Percentiles rank a stretch among this genome's conserved stretches.
These are phyloP conservation scores for Colletotrichum caudatum DNA, from an alignment of 2,329 filamentous ascomycete genomes.

Conservation along the genomic window DNA sequence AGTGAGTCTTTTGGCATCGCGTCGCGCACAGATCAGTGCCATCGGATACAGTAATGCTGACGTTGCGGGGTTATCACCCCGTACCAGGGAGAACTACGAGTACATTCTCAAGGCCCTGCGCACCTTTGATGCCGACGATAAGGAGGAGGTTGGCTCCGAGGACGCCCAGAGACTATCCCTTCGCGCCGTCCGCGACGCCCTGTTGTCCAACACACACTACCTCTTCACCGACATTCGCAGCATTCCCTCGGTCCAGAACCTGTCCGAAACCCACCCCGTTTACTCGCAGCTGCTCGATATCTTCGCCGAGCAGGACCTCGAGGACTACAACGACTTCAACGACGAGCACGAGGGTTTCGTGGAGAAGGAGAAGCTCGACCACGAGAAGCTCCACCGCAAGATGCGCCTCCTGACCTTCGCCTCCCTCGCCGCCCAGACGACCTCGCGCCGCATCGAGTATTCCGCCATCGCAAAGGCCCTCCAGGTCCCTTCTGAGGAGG, in stretches of 20 bases:
- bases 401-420: slow-evolving; percentile 96
- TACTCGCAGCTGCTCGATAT: slow-evolving; percentile 95
- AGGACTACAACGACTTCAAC: slow-evolving; percentile 96
- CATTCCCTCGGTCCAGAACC: slow-evolving; percentile 85
- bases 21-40: background rate
- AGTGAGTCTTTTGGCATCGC: slow-evolving; percentile 63
- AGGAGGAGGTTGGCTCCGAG: slow-evolving; percentile 67
- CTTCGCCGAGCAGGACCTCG: slow-evolving; percentile 92
- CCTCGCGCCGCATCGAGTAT: slow-evolving; percentile 90
- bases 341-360: slow-evolving; percentile 91
- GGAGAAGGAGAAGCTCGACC: slow-evolving; percentile 79
- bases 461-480: slow-evolving; percentile 85
- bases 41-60: slow-evolving; percentile 13
- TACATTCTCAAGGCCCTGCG: slow-evolving; percentile 73
- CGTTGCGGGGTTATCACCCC: background rate
- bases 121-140: slow-evolving; percentile 68
- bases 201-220: slow-evolving; percentile 68
- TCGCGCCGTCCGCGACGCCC: slow-evolving; percentile 66
- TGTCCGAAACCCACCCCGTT: slow-evolving; percentile 84
- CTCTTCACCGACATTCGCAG: slow-evolving; percentile 85
- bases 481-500: slow-evolving; percentile 83
- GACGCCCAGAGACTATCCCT: slow-evolving; percentile 72
- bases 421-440: slow-evolving; percentile 85
- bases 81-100: slow-evolving; percentile 69
- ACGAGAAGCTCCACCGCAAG: slow-evolving; percentile 85